Evolutionary conservation across 1,139 yeast genomes (phyloP), one percentile per base, ranked within the genome.

Genomic region (Hanseniaspora sp.): DNA sequence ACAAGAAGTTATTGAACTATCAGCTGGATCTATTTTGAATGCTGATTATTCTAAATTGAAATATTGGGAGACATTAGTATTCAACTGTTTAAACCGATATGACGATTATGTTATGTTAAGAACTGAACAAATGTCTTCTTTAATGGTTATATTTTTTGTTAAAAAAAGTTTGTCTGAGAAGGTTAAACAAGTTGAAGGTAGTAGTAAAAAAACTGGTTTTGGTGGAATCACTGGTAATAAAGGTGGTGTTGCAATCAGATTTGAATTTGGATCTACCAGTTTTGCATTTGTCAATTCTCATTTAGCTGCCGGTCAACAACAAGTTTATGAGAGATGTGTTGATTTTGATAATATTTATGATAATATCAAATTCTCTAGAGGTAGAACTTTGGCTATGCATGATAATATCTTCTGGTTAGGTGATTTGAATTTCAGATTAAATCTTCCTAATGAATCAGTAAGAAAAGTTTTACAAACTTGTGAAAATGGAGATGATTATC

Each of bases 201-300:
- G 86, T 23, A 77, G 80, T 37, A 92, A 88, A 62, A 92, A 92
- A 63, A 94, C 98, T 0, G 99, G 99, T 0, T 72, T 92, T 53
- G 95, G 95, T 18, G 97, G 97, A 15, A 79, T 87, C 64, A 84
- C 96, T 43, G 97, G 97, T 17, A 92, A 92, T 64, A 92, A 92
- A 67, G 99, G 99, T 35, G 96, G 92, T 1, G 83, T 87, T 53
- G 90, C 95, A 0, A 84, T 88, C 12, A 74, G 96, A 59, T 80
- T 92, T 67, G 76, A 81, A 56, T 78, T 84, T 59, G 87, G 87
- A 11, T 82, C 81, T 54, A 78, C 92, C 1, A 75, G 86, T 0
- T 73, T 86, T 57, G 85, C 95, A 64, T 81, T 86, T 65, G 83
- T 87, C 35, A 84, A 88, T 53, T 85, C 95, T 3, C 99, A 92